Conservation (phyloP, 108 stramenopile genomes). For the Pseudonitzschia pungens region DNA sequence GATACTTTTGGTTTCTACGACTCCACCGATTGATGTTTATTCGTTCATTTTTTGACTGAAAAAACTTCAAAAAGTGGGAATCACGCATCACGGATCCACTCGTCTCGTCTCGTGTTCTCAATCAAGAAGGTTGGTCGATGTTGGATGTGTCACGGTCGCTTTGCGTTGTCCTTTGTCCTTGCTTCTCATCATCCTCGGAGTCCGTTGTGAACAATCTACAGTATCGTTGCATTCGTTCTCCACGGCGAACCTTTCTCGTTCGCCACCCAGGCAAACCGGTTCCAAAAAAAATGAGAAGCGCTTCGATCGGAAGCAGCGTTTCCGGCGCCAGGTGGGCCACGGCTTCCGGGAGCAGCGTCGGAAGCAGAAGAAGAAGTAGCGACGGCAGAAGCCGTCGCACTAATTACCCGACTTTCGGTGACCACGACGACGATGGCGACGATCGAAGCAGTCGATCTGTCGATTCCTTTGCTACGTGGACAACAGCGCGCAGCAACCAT, state of each 20-base stretch:
- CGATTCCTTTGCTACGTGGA: background rate
- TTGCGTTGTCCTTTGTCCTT: too few relatives aligned
- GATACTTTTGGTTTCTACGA: too few relatives aligned
- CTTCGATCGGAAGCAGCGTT: conserved; percentile 10
- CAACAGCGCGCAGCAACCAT: background rate
- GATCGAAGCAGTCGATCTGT: background rate
- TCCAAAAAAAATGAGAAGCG: background rate
- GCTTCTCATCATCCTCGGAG: too few relatives aligned
- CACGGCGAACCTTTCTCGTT: background rate
- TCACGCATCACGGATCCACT: too few relatives aligned
- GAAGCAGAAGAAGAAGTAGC: background rate
- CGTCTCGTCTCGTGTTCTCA: too few relatives aligned
- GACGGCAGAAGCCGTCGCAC: background rate
- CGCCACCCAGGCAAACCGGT: background rate
- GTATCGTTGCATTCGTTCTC: background rate
- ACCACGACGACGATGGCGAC: background rate
- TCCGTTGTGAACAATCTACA: too few relatives aligned
- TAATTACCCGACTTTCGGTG: background rate
- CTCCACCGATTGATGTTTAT: too few relatives aligned
- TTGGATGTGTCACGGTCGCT: too few relatives aligned
- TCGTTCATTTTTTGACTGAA: too few relatives aligned
- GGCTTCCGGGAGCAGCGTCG: background rate
- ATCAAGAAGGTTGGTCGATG: too few relatives aligned
- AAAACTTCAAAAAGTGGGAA: too few relatives aligned
- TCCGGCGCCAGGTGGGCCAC: background rate